Conservation (phyloP, 768 basidiomycete species). For the Tylopilus cervinicoccineus region DNA sequence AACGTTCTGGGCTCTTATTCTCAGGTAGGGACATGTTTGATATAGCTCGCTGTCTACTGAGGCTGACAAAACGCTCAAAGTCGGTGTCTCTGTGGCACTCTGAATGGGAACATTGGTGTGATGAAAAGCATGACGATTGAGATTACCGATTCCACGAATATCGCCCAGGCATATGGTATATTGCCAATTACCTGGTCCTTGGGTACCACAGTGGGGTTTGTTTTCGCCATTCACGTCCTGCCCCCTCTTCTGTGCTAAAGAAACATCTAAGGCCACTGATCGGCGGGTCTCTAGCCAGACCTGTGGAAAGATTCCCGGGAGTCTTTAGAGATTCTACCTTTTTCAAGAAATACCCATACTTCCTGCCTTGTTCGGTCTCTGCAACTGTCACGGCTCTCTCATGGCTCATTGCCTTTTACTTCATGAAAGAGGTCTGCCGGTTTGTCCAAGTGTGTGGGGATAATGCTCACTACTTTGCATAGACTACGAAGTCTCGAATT, state of each 20-base stretch:
- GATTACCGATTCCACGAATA: constrained; percentile 35
- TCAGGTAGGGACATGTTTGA: constrained; percentile 30
- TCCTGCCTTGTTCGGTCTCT: constrained; percentile 63
- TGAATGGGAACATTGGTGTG: constrained; percentile 55
- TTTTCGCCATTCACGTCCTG: not conserved
- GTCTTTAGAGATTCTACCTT: constrained; percentile 55
- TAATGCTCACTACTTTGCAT: not conserved
- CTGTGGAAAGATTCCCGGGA: constrained; percentile 60
- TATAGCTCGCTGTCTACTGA: not conserved
- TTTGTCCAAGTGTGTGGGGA: not conserved
- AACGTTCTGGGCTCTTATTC: constrained; percentile 40
- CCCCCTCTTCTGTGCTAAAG: constrained; percentile 2
- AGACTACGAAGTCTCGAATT: constrained; percentile 16
- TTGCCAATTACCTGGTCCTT: constrained; percentile 49
- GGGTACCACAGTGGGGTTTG: constrained; percentile 42
- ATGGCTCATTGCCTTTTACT: constrained; percentile 47
- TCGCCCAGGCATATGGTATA: constrained; percentile 47
- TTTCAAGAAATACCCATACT: constrained; percentile 66
- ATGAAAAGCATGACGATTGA: constrained; percentile 46
- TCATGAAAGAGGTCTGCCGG: constrained; percentile 49
- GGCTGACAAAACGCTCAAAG: constrained; percentile 18
- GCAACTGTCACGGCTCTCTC: constrained; percentile 51
- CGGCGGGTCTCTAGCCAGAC: constrained; percentile 61
- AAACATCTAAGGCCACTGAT: constrained; percentile 53
- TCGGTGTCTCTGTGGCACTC: constrained; percentile 43